Conservation (phyloP, 306 rosid genomes). For the Crataegus laevigata region DNA sequence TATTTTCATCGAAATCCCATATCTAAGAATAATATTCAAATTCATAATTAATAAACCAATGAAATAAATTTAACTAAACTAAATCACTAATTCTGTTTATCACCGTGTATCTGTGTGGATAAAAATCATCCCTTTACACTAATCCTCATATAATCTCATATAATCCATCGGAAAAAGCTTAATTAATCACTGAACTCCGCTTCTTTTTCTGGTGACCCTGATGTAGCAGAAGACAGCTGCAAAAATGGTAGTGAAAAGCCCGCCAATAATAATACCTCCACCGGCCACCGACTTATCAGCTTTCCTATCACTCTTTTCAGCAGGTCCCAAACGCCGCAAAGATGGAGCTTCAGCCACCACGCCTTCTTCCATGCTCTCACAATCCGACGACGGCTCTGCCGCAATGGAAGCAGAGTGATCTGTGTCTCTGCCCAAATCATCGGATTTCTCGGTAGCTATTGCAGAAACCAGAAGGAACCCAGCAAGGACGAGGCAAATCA, state of each 20-base stretch:
- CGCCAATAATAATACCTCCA: slow-evolving; percentile 86
- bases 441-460: slow-evolving; percentile 21
- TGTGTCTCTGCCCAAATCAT: slow-evolving; percentile 13
- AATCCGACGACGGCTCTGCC: slow-evolving; percentile 14
- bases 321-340: slow-evolving; percentile 40
- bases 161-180: background rate
- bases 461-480: slow-evolving; percentile 39
- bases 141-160: background rate
- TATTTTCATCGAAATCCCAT: background rate
- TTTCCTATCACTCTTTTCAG: slow-evolving; percentile 10
- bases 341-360: slow-evolving; percentile 34
- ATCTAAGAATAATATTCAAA: background rate
- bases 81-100: background rate
- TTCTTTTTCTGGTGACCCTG: slow-evolving; percentile 63
- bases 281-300: slow-evolving; percentile 71
- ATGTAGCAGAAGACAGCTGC: slow-evolving; percentile 83
- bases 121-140: background rate
- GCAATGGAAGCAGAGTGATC: slow-evolving; percentile 18
- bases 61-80: background rate
- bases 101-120: background rate
- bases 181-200: slow-evolving; percentile 6
- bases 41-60: background rate
- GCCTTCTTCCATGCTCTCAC: no score
- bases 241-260: slow-evolving; percentile 64
- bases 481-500: slow-evolving; percentile 32